phyloP scores from a whole-genome alignment of 2,329 filamentous ascomycete species.

The Cadophora gregata region DNA sequence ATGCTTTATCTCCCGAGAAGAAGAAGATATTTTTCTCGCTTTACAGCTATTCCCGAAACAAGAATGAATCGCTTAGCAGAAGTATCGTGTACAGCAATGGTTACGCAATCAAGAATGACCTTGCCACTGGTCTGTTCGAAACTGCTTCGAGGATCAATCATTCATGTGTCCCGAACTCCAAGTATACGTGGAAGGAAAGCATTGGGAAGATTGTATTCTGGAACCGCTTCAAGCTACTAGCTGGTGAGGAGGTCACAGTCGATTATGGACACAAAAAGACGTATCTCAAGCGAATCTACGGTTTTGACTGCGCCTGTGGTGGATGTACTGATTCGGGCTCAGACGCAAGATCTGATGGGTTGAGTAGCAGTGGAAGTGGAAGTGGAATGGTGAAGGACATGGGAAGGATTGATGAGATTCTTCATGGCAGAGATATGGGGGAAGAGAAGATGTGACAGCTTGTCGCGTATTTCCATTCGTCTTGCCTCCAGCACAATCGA shows the following conservation, averaged over 20 bases:
- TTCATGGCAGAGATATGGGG: not conserved
- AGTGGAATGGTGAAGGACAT: not conserved
- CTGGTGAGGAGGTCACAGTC: conserved; percentile 40
- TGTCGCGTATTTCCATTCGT: not conserved
- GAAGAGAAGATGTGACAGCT: not conserved
- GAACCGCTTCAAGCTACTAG: conserved; percentile 32
- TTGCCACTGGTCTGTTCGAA: conserved; percentile 36
- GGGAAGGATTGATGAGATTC: conserved; percentile 9
- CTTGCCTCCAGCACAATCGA: not conserved
- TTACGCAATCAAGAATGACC: conserved; percentile 31
- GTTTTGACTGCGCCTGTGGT: conserved; percentile 40
- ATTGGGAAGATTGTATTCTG: conserved; percentile 35
- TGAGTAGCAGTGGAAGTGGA: conserved; percentile 11
- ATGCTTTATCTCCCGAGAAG: conserved; percentile 26
- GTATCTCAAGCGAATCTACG: conserved; percentile 36
- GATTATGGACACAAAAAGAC: conserved; percentile 38
- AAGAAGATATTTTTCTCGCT: conserved; percentile 30
- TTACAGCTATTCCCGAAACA: conserved; percentile 24
- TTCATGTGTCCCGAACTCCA: conserved; percentile 37
- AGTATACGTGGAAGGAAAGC: conserved; percentile 34
- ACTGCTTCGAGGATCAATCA: conserved; percentile 35
- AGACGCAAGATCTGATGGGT: conserved; percentile 2
- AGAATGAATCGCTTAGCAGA: conserved; percentile 27
- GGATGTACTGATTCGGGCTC: conserved; percentile 28
- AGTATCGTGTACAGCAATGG: conserved; percentile 39